These are phyloP conservation scores for Acacia pycnantha DNA, from an alignment of 331 rosid genomes.

Conservation along the genomic window DNA sequence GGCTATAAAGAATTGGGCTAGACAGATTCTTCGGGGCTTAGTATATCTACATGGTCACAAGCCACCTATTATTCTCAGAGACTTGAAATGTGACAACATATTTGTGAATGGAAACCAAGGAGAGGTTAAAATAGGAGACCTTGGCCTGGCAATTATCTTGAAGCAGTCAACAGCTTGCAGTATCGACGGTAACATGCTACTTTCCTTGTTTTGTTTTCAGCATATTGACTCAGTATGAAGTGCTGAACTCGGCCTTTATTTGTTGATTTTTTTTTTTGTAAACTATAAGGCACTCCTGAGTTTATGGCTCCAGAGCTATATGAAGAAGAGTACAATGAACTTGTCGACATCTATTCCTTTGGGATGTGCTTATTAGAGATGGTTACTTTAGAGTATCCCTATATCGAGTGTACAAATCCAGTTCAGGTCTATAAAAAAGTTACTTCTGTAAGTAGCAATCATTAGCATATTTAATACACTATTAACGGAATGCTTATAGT, in stretches of 20 bases:
- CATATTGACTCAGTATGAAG: too few relatives aligned
- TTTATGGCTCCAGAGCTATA: background rate
- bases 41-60: conserved; percentile 66
- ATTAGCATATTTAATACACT: too few relatives aligned
- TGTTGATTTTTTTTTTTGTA: background rate
- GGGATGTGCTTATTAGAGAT: conserved; percentile 85
- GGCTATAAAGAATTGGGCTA: conserved; percentile 78
- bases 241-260: background rate
- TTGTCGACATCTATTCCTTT: conserved; percentile 67
- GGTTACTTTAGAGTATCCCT: conserved; percentile 78
- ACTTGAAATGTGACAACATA: conserved; percentile 75
- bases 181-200: background rate
- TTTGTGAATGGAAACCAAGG: conserved; percentile 82
- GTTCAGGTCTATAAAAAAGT: conserved; percentile 78
- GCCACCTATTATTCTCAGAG: conserved; percentile 75
- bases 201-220: background rate
- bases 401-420: conserved; percentile 67
- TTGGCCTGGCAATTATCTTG: background rate
- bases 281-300: conserved; percentile 60
- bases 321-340: conserved; percentile 40
- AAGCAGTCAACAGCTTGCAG: too few relatives aligned
- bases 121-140: conserved; percentile 37
- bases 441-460: conserved; percentile 51
- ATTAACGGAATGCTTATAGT: background rate
- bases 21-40: conserved; percentile 69